Percentiles rank a stretch among this genome's conserved stretches.
phyloP scores from a whole-genome alignment of 2,329 filamentous ascomycete genomes.

The Emmonsiellopsis sp. region DNA sequence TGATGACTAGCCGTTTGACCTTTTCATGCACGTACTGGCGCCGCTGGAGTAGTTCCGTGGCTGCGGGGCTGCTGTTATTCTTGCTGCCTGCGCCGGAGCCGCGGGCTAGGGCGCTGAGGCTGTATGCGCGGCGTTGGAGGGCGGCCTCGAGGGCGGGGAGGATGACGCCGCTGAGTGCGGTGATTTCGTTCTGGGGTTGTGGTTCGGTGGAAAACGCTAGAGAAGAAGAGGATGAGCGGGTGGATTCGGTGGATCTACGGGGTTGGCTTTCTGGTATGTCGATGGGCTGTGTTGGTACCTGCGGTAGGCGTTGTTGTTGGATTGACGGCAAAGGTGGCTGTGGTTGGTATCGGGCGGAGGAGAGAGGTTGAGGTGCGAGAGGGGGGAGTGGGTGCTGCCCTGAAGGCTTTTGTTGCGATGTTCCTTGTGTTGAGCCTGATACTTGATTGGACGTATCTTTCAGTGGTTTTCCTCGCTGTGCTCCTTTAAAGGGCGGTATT shows the following conservation, averaged over 20 bases:
- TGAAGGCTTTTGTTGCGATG: slow-evolving; percentile 10
- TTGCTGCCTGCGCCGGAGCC: neutral
- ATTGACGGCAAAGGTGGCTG: slow-evolving; percentile 3
- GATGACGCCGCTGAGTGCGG: slow-evolving; percentile 82
- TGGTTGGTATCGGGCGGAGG: slow-evolving; percentile 6
- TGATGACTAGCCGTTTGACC: slow-evolving; percentile 69
- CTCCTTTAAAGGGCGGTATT: slow-evolving; percentile 24
- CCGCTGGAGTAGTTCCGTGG: slow-evolving; percentile 46
- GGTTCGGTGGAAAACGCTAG: slow-evolving; percentile 11
- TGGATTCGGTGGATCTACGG: slow-evolving; percentile 7
- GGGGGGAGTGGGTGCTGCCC: slow-evolving; percentile 20
- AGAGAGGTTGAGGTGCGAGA: slow-evolving; percentile 14
- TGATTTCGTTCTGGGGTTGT: slow-evolving; percentile 57
- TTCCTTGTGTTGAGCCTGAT: neutral
- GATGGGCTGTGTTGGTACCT: slow-evolving; percentile 43
- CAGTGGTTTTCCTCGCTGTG: slow-evolving; percentile 15
- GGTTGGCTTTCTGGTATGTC: slow-evolving; percentile 32
- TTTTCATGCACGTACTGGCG: slow-evolving; percentile 74
- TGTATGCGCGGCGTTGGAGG: slow-evolving; percentile 63
- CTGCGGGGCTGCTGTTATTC: slow-evolving; percentile 40
- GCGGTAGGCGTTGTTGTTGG: slow-evolving; percentile 5
- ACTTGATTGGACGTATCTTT: slow-evolving; percentile 7
- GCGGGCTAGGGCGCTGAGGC: slow-evolving; percentile 37
- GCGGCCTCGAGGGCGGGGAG: slow-evolving; percentile 88
- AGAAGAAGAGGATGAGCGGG: slow-evolving; percentile 9